phyloP scores from a whole-genome alignment of 495 filamentous ascomycete genomes.

The Amorphotheca resinae region DNA sequence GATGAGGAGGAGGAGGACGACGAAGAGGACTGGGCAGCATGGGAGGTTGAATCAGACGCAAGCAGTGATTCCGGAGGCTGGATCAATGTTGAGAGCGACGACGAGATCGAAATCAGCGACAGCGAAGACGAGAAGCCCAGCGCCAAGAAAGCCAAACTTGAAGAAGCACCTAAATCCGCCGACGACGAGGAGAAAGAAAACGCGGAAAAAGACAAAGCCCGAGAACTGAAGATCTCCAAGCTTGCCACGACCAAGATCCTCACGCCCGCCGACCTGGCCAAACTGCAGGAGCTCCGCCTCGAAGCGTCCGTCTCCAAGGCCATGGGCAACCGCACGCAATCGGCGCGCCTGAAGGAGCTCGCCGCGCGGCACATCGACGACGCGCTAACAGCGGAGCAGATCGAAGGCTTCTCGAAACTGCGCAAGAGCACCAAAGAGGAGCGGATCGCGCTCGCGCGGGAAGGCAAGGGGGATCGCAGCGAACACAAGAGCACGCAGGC shows the following conservation, averaged over 20 bases:
- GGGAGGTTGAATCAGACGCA: conserved; percentile 73
- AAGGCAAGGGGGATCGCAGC: conserved; percentile 56
- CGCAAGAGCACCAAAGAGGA: conserved; percentile 71
- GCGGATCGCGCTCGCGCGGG: conserved; percentile 62
- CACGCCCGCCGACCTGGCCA: conserved; percentile 82
- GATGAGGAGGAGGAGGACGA: conserved; percentile 37
- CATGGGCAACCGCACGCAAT: conserved; percentile 28
- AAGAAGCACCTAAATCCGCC: conserved; percentile 12
- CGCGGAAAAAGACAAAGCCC: conserved; percentile 20
- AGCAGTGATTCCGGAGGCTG: conserved; percentile 74
- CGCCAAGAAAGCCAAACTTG: conserved; percentile 45
- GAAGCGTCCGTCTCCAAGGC: conserved; percentile 56
- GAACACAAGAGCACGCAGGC: conserved; percentile 76
- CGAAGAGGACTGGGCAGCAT: conserved; percentile 58
- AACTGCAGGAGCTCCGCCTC: conserved; percentile 75
- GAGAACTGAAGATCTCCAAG: conserved; percentile 39
- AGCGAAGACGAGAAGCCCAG: conserved; percentile 54
- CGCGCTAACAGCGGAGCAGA: conserved; percentile 72
- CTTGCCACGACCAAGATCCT: conserved; percentile 80
- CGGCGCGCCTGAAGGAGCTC: conserved; percentile 35
- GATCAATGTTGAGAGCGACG: conserved; percentile 82
- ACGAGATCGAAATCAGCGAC: conserved; percentile 64
- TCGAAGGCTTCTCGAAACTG: conserved; percentile 60
- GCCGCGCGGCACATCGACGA: conserved; percentile 61
- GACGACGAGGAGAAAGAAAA: conserved; percentile 26